phyloP scores from a whole-genome alignment of 2,329 filamentous ascomycete species.

The Lizonia empirigonia region DNA sequence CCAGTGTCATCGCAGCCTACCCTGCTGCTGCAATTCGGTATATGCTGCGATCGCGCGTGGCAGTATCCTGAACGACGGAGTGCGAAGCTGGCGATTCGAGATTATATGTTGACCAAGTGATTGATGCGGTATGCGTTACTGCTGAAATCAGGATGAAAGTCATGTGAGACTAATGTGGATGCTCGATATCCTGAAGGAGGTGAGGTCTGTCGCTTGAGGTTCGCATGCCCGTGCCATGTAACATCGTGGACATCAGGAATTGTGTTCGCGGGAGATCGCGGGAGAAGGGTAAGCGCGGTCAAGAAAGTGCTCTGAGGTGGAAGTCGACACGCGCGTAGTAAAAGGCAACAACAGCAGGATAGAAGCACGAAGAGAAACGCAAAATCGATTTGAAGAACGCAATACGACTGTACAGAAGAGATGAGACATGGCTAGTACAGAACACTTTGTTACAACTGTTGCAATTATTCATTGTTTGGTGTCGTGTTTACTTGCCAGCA shows the following conservation, averaged over 20 bases:
- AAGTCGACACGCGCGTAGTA: background rate
- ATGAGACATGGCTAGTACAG: background rate
- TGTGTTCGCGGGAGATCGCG: background rate
- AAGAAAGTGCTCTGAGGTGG: background rate
- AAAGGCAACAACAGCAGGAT: background rate
- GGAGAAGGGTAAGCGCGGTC: constrained; percentile 1
- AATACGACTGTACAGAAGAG: background rate
- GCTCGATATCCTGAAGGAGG: constrained; percentile 43
- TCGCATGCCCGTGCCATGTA: constrained; percentile 20
- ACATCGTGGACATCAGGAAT: background rate
- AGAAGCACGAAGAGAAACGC: background rate
- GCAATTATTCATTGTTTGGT: background rate
- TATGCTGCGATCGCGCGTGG: constrained; percentile 7
- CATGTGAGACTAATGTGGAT: constrained; percentile 49
- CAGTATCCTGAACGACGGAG: constrained; percentile 31
- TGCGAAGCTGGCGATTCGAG: constrained; percentile 29
- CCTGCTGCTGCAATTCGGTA: constrained; percentile 20
- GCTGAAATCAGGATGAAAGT: constrained; percentile 45
- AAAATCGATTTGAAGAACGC: background rate
- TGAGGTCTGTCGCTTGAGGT: constrained; percentile 34
- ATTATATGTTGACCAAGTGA: constrained; percentile 41
- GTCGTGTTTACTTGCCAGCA: background rate
- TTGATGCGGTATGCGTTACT: constrained; percentile 44
- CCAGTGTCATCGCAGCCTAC: constrained; percentile 39
- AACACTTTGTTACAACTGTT: background rate